Evolutionary conservation across 1,284 basidiomycete genomes (phyloP).

Genomic region (Marasmius fiardii): DNA sequence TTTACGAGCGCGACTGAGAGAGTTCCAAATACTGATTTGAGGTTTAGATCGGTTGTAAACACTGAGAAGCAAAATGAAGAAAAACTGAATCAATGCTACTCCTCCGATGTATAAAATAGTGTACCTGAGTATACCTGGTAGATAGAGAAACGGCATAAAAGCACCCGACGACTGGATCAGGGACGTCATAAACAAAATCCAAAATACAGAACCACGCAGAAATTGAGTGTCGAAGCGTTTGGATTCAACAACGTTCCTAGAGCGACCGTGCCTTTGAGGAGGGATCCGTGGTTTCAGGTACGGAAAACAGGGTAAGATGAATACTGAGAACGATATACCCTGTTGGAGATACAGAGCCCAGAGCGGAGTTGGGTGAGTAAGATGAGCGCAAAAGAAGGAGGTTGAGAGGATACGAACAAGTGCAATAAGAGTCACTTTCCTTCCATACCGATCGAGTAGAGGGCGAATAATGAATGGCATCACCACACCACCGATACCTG

Average conservation of each 20-base stretch:
- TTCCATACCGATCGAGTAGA: slow-evolving; percentile 8
- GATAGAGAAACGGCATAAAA: slow-evolving; percentile 12
- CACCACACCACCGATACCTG: slow-evolving; percentile 11
- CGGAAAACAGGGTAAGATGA: slow-evolving; percentile 7
- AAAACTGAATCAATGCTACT: neutral
- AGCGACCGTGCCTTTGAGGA: neutral
- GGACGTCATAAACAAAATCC: slow-evolving; percentile 8
- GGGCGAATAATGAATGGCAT: slow-evolving; percentile 10
- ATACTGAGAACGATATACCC: slow-evolving; percentile 4
- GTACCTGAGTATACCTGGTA: slow-evolving; percentile 9
- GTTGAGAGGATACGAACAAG: neutral
- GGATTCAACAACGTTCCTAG: too few species aligned
- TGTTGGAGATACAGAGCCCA: neutral
- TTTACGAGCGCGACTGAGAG: neutral
- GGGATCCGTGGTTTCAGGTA: slow-evolving; percentile 12
- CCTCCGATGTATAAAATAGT: neutral
- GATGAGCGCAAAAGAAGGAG: neutral
- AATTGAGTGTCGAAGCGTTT: neutral
- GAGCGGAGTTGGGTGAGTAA: neutral
- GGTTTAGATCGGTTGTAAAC: neutral
- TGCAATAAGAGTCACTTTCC: slow-evolving; percentile 9
- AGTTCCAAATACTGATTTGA: neutral
- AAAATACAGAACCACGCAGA: slow-evolving; percentile 7
- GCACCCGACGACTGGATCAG: slow-evolving; percentile 5
- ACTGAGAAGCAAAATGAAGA: too few species aligned